Conservation (phyloP, 2,329 filamentous ascomycete genomes). For the Microcera coccophila region DNA sequence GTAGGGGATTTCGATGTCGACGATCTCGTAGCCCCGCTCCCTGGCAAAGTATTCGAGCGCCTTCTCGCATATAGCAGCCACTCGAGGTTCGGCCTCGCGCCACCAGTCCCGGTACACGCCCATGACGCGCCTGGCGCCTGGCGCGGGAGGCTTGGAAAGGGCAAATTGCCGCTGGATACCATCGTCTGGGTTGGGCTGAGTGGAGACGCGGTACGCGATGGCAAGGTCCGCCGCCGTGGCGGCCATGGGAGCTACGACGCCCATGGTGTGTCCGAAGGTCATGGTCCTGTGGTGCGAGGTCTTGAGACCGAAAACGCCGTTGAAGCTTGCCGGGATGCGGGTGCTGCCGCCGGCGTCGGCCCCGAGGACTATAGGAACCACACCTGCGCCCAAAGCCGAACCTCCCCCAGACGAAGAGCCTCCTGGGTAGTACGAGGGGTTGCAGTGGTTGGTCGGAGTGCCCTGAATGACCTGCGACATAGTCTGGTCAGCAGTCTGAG, state of each 20-base stretch:
- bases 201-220: conserved; percentile 77
- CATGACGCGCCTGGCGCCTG: conserved; percentile 55
- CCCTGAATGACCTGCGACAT: conserved; percentile 55
- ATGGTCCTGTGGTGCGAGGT: conserved; percentile 68
- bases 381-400: conserved; percentile 64
- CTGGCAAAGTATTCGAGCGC: conserved; percentile 57
- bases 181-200: conserved; percentile 64
- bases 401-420: conserved; percentile 76
- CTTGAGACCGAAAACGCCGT: conserved; percentile 79
- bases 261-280: conserved; percentile 50
- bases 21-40: conserved; percentile 45
- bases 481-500: conserved; percentile 33
- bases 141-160: conserved; percentile 45
- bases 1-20: conserved; percentile 63
- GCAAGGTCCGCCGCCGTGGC: conserved; percentile 73
- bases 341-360: conserved; percentile 74
- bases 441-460: conserved; percentile 74
- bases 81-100: conserved; percentile 53
- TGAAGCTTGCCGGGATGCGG: conserved; percentile 70
- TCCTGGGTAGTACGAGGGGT: conserved; percentile 71
- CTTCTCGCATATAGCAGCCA: conserved; percentile 58
- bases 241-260: conserved; percentile 71
- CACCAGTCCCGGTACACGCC: conserved; percentile 62
- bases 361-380: conserved; percentile 72
- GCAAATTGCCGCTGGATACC: conserved; percentile 60